Evolutionary conservation across 768 basidiomycete genomes (phyloP), one percentile per base, ranked within the genome.

Genomic region (Mycena alexandri): DNA sequence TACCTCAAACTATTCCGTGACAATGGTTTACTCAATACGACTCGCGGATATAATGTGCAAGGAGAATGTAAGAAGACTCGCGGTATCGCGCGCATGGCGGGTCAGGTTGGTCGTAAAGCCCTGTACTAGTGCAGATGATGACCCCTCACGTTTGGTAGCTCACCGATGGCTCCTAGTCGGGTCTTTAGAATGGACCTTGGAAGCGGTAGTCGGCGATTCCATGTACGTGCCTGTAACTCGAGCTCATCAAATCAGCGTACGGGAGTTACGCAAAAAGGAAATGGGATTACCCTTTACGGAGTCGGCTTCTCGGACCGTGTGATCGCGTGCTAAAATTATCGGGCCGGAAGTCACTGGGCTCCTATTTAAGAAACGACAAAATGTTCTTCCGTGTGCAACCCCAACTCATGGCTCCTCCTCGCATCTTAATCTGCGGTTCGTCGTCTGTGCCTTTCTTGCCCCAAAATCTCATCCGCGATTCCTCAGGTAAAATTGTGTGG

Each of bases 401-500:
- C n/a, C n/a, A n/a, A n/a, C n/a, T 33, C 55, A 78, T 78, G 77
- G 67, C 72, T 43, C 75, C 74, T 43, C 77, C 74, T 34, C 71
- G 71, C 64, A 69, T 78, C 63, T 76, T 78, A 51, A 77, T 78
- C 43, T 74, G 73, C 53, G 77, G 77, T 76, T 22, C 57, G 74
- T 62, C 19, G 21, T 22, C 4, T 21, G 14, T 25, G 22, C 42
- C 43, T 19, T 42, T 12, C 16, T 42, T 24, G 46, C 41, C 10
- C 56, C 50, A 34, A 10, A 38, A 38, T 44, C 21, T 54, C 19
- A 19, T 57, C 56, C 29, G n/a, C 41, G 47, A 44, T 55, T 14
- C 41, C 36, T 19, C 73, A 93, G 93, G 89, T 58, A 79, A 87
- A 67, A 87, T 95, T 63, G 85, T 90, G 34, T 96, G 94, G 94